Evolutionary conservation across 805 yeast genomes (phyloP).

Genomic region (Candida maesae): DNA sequence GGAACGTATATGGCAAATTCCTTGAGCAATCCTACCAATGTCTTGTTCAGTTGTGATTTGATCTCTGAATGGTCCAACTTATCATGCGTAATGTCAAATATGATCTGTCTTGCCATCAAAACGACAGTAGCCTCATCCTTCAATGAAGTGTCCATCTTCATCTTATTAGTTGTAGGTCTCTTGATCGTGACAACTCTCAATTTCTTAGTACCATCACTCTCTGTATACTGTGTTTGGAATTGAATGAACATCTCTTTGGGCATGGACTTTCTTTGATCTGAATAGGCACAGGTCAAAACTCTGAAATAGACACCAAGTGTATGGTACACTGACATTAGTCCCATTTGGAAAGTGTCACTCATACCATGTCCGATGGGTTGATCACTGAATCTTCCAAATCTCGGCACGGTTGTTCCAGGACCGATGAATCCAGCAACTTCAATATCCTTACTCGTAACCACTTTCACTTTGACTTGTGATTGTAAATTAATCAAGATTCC

Average conservation of each 20-base stretch:
- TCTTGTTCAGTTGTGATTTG: conserved; percentile 82
- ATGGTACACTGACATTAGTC: conserved; percentile 80
- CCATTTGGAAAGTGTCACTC: conserved; percentile 76
- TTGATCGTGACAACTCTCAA: conserved; percentile 83
- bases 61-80: conserved; percentile 66
- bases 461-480: conserved; percentile 2
- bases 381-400: conserved; percentile 77
- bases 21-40: conserved; percentile 79
- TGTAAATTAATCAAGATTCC: conserved; percentile 57
- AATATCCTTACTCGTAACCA: conserved; percentile 63
- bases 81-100: conserved; percentile 70
- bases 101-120: conserved; percentile 79
- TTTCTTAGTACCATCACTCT: conserved; percentile 77
- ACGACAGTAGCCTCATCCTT: conserved; percentile 98
- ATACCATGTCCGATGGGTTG: conserved; percentile 78
- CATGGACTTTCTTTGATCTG: conserved; percentile 23
- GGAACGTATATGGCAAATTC: conserved; percentile 87
- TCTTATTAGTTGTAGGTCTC: conserved; percentile 49
- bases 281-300: conserved; percentile 42
- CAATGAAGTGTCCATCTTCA: conserved; percentile 34
- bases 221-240: conserved; percentile 85
- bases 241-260: conserved; percentile 53
- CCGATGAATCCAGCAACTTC: conserved; percentile 90
- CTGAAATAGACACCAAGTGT: conserved; percentile 86
- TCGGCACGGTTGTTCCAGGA: conserved; percentile 36